Base-by-base conservation (phyloP, 805 yeast genomes). In the Saturnispora sanitii region DNA sequence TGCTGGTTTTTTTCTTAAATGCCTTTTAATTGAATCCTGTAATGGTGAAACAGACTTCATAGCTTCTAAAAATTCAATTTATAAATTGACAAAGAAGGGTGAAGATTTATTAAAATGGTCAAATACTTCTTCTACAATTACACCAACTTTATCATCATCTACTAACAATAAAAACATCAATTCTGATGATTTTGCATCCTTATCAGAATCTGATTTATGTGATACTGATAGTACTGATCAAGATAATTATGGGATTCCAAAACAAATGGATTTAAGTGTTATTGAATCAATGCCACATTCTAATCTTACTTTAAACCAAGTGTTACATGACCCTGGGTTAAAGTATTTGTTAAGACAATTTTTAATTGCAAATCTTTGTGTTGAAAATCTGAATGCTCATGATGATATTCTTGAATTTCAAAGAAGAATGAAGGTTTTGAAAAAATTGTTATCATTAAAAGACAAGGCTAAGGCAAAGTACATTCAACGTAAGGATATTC, bases 341-440 rank as follows among this genome's bases (percentile, higher is more conserved):
- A 66, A 81, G 40, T 75, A 73, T 41, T 57, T 84, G 8, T 83
- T 86, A 58, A 67, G 76, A 45, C 62, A 65, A n/a, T 86, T 82
- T 54, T 56, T 86, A 38, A 75, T 71, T 37, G 69, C 66, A 23
- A 81, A 77, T 38, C 67, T 70, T 41, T 85, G 94, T 53, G 71
- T 71, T 2, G 96, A 86, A 53, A 86, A 84, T 50, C 56, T 83
- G n/a, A 79, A 79, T 46, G 85, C 81, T 3, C 83, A 75, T 54
- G 58, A 70, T 39, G 82, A 77, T 43, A 68, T 83, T 37, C 64
- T 65, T 35, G 69, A 69, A 37, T 72, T 79, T 45, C 64, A 66
- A 11, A 70, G 67, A 46, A 70, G 68, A 47, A 60, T 73, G 58
- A 53, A 57, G 1, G 51, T 64, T 1, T 49, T 78, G 41, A 65